phyloP scores from a whole-genome alignment of 139 green algal genomes.

The Chlamydomonas urium region DNA sequence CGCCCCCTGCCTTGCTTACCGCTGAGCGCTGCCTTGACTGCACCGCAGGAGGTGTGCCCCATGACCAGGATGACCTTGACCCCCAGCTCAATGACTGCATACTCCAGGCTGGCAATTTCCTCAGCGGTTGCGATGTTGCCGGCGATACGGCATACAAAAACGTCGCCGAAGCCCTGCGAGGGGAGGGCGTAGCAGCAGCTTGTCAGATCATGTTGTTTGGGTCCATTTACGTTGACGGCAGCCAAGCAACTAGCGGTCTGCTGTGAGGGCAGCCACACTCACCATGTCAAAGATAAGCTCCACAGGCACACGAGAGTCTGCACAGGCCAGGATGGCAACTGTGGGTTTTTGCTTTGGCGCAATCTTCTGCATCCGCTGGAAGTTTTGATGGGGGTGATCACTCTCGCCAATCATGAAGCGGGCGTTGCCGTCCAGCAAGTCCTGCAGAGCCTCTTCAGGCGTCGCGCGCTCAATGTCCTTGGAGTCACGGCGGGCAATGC shows the following conservation, averaged over 20 bases:
- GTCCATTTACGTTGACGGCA: no score
- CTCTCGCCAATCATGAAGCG: conserved; percentile 20
- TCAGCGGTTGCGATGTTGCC: conserved; percentile 33
- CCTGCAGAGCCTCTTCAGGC: conserved; percentile 14
- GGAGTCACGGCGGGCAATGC: not conserved
- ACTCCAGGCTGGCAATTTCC: conserved; percentile 30
- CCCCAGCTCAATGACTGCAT: conserved; percentile 25
- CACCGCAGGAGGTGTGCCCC: conserved; percentile 26
- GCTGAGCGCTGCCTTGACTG: conserved; percentile 26
- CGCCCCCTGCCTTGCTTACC: conserved; percentile 5
- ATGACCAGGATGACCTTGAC: conserved; percentile 31
- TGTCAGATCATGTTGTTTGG: not conserved
- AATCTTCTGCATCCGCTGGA: conserved; percentile 10
- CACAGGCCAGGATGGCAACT: conserved; percentile 26
- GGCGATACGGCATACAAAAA: conserved; percentile 35
- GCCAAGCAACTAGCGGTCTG: no score
- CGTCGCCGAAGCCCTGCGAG: conserved; percentile 32
- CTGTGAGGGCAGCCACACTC: no score
- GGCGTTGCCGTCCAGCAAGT: conserved; percentile 24
- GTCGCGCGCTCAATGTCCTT: not conserved
- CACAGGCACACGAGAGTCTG: conserved; percentile 27
- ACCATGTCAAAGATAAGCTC: conserved; percentile 34
- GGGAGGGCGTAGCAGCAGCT: not conserved
- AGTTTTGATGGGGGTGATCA: conserved; percentile 30
- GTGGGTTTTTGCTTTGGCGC: conserved; percentile 23